phyloP scores from a whole-genome alignment of 2,329 filamentous ascomycete genomes.

The Capronia americana region DNA sequence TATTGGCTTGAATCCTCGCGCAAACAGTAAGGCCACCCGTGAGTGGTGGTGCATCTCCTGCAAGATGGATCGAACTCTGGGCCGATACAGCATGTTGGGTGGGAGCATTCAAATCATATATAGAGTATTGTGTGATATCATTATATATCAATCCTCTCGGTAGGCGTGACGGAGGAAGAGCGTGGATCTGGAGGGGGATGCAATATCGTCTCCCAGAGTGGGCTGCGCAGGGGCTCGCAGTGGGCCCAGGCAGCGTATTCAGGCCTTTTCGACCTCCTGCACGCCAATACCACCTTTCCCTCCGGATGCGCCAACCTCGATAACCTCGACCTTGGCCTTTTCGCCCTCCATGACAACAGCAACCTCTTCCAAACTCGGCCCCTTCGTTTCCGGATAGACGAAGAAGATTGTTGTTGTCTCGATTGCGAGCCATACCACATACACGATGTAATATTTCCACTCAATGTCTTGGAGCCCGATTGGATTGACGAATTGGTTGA shows the following conservation, averaged over 20 bases:
- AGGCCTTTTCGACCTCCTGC: conserved; percentile 29
- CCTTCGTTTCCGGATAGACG: conserved; percentile 43
- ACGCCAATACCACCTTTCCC: conserved; percentile 25
- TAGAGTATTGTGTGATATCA: neutral
- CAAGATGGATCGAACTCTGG: neutral
- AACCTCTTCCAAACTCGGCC: conserved; percentile 42
- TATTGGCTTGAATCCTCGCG: neutral
- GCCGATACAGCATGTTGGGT: neutral
- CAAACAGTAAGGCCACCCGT: neutral
- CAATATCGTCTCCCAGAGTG: neutral
- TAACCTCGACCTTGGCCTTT: conserved; percentile 31
- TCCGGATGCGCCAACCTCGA: conserved; percentile 25
- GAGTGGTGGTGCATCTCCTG: neutral
- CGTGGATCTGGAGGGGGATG: too few relatives aligned
- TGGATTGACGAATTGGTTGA: conserved; percentile 34
- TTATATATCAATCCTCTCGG: neutral
- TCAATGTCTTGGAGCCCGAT: conserved; percentile 43
- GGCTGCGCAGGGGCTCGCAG: neutral
- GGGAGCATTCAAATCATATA: neutral
- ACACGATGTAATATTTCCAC: conserved; percentile 50
- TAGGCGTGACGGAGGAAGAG: too few relatives aligned
- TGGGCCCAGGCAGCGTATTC: neutral
- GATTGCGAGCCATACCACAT: conserved; percentile 41
- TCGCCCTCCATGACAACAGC: conserved; percentile 37
- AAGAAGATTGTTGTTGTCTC: conserved; percentile 38